Base-by-base conservation (phyloP, 352 stramenopile genomes). In the Vaucheria bursata region DNA sequence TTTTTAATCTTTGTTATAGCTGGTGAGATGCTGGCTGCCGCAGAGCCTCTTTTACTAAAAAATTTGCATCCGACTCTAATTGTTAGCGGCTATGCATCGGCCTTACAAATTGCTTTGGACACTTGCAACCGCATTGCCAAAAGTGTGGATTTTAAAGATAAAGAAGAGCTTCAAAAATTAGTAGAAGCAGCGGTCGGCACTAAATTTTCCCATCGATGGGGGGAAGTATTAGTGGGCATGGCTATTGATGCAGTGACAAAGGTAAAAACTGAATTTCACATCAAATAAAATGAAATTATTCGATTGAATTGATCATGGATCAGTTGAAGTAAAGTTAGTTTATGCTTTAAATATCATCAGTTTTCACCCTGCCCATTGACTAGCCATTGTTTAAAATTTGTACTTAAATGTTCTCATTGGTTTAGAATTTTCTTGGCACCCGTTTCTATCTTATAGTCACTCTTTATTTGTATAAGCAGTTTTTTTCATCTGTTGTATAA, bases 21-120 rank as follows among this genome's bases (percentile, higher is more conserved):
- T 1, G 96, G 96, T 36, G 96, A 99, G 86, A 91, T 99, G 82
- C 88, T 99, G 50, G 88, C 95, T 1, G 89, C 97, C 34, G 95
- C 96, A 0, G 95, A 99, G 88, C 95, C 94, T 0, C 98, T 99
- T 82, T 85, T 99, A 71, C 86, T 87, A 73, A 88, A 94, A 80
- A 97, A 97, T 81, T 90, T 99, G 73, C 97, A 99, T 88, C 97
- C 97, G 34, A 99, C 95, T 1, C 76, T 78, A 71, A 94, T 97
- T 81, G 94, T 97, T 39, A 88, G 89, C 35, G 92, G 92, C 31
- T 97, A 95, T 80, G 87, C 93, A 79, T 87, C 88, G 67, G 91
- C 91, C 0, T 82, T 96, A 67, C 84, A 93, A 69, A 87, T 86
- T 65, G 90, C 94, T 37, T 82, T 99, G 36, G 86, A 95, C 40